Conservation (phyloP, 225 moss, liverwort and hornwort species). For the Marchantia paleacea region DNA sequence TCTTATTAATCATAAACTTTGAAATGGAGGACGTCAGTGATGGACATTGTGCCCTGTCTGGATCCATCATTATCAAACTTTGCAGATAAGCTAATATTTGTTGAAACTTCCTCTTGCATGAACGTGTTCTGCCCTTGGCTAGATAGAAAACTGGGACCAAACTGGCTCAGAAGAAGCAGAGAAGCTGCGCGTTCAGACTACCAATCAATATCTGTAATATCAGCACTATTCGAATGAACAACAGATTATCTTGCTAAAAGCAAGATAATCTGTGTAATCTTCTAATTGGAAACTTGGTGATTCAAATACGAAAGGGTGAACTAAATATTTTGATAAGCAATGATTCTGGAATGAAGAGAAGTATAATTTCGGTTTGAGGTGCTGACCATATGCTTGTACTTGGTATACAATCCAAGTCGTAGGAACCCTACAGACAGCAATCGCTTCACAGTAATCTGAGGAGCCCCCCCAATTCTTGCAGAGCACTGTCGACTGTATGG, state of each 20-base stretch:
- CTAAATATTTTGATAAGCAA: too few species aligned
- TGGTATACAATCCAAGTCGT: too few species aligned
- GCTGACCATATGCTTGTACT: too few species aligned
- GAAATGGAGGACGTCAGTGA: background rate
- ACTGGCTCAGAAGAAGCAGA: slow-evolving; percentile 14
- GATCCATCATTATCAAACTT: background rate
- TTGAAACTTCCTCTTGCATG: slow-evolving; percentile 11
- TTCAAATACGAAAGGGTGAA: too few species aligned
- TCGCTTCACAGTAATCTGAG: slow-evolving; percentile 2
- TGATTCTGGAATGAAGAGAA: too few species aligned
- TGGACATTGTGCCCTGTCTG: background rate
- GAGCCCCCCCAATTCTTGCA: slow-evolving; percentile 24
- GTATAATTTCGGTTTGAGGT: too few species aligned
- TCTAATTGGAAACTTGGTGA: too few species aligned
- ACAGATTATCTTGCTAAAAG: too few species aligned
- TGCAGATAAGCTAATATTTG: slow-evolving; percentile 10
- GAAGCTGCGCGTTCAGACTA: slow-evolving; percentile 1
- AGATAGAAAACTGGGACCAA: slow-evolving; percentile 11
- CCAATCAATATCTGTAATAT: slow-evolving; percentile 17
- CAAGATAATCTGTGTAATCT: too few species aligned
- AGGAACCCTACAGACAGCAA: too few species aligned
- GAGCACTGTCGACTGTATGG: slow-evolving; percentile 68
- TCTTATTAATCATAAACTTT: background rate
- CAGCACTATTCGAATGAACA: too few species aligned
- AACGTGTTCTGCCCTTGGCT: slow-evolving; percentile 13